Evolutionary conservation across 257 asterid species (phyloP).

Genomic region (Avicennia marina): DNA sequence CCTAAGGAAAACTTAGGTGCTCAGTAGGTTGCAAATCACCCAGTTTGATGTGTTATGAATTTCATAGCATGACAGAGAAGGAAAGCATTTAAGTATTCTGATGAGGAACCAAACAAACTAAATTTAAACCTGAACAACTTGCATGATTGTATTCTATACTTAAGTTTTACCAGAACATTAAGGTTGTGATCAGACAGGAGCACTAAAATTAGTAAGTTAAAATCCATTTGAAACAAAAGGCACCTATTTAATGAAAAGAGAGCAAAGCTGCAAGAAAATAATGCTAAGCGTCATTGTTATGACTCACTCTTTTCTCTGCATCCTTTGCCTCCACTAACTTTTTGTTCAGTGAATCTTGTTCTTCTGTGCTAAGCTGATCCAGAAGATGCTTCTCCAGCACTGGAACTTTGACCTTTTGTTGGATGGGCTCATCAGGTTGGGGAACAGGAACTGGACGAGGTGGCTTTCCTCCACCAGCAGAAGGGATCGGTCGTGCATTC

Average conservation of each 20-base stretch:
- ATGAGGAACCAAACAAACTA: no score
- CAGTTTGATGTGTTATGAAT: no score
- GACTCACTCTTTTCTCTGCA: constrained; percentile 79
- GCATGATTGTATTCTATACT: no score
- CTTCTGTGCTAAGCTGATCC: constrained; percentile 93
- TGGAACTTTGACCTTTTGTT: constrained; percentile 81
- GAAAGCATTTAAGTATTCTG: no score
- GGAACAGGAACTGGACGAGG: constrained; percentile 89
- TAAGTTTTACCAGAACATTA: no score
- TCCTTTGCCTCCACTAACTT: constrained; percentile 92
- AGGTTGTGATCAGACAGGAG: no score
- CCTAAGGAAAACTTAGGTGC: no score
- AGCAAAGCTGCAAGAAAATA: not conserved
- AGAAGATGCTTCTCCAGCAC: constrained; percentile 83
- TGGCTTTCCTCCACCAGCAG: constrained; percentile 62
- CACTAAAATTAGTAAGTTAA: no score
- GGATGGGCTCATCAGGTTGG: constrained; percentile 66
- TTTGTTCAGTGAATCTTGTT: constrained; percentile 66
- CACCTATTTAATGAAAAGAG: not conserved
- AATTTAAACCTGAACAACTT: no score
- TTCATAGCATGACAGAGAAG: no score
- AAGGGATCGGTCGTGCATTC: constrained; percentile 38
- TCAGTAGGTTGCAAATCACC: no score
- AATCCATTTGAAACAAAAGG: no score
- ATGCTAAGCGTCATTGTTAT: not conserved